Evolutionary conservation across 441 rosid species (phyloP).

Genomic region (Erodium moschatum): DNA sequence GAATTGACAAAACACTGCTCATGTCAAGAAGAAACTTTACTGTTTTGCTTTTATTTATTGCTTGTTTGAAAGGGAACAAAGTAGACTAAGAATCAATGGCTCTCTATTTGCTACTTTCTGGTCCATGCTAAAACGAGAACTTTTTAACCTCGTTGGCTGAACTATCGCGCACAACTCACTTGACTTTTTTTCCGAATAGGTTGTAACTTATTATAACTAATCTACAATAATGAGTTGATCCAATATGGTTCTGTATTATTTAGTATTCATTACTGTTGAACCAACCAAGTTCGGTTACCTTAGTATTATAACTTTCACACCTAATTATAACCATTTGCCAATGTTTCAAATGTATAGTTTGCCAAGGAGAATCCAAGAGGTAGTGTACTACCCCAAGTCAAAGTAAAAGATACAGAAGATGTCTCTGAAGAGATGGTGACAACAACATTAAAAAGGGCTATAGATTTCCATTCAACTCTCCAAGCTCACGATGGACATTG

Average conservation of each 20-base stretch:
- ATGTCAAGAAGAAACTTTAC: neutral
- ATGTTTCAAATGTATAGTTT: slow-evolving; percentile 36
- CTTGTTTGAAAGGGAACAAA: too few relatives aligned
- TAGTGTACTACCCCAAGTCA: slow-evolving; percentile 40
- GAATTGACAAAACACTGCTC: neutral
- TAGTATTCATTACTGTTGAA: neutral
- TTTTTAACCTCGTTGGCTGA: too few relatives aligned
- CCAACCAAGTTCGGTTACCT: neutral
- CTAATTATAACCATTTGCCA: slow-evolving; percentile 6
- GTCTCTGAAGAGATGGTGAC: slow-evolving; percentile 39
- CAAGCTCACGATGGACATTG: slow-evolving; percentile 90
- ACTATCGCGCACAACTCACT: too few relatives aligned
- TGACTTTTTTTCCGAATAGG: too few relatives aligned
- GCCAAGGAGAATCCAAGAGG: slow-evolving; percentile 24
- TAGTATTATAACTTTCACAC: neutral
- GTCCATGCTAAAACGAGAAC: too few relatives aligned
- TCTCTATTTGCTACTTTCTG: too few relatives aligned
- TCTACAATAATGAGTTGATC: neutral
- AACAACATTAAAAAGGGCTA: slow-evolving; percentile 46
- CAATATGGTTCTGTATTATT: neutral
- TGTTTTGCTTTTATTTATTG: neutral
- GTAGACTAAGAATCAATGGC: too few relatives aligned
- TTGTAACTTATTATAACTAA: too few relatives aligned
- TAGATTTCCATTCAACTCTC: slow-evolving; percentile 54
- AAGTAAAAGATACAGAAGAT: slow-evolving; percentile 40